Conservation (phyloP, 768 basidiomycete genomes). For the Serendipita sp. region DNA sequence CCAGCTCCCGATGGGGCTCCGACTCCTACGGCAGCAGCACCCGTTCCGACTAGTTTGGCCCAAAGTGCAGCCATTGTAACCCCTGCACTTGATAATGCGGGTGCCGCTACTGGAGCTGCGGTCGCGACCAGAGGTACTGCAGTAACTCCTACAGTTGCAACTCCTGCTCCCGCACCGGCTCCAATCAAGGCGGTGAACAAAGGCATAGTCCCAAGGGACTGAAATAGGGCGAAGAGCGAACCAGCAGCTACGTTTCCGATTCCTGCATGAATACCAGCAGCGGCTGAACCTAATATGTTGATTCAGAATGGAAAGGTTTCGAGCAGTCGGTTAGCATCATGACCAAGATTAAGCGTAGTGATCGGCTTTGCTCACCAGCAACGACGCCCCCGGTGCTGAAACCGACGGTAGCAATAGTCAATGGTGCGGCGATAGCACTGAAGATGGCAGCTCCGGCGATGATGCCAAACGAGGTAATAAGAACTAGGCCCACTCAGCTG, state of each 20-base stretch:
- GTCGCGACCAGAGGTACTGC: too few relatives aligned
- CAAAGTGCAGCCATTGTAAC: background rate
- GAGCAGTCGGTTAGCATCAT: background rate
- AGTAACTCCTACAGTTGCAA: background rate
- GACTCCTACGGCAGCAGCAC: background rate
- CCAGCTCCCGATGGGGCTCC: background rate
- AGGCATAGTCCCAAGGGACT: slow-evolving; percentile 12
- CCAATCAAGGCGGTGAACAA: background rate
- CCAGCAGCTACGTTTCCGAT: slow-evolving; percentile 15
- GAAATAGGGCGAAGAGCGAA: slow-evolving; percentile 13
- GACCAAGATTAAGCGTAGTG: background rate
- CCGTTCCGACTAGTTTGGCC: background rate
- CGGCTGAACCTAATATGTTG: slow-evolving; percentile 11
- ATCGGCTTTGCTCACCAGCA: background rate
- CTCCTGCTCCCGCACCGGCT: background rate
- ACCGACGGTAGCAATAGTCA: background rate
- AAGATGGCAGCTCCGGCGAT: background rate
- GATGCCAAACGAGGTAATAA: background rate
- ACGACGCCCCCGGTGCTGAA: slow-evolving; percentile 5
- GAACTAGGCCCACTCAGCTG: background rate
- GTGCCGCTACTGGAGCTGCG: too few relatives aligned
- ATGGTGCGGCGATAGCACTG: slow-evolving; percentile 1
- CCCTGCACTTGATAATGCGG: too few relatives aligned
- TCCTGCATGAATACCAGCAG: slow-evolving; percentile 14
- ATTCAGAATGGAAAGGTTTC: background rate